Evolutionary conservation across 75 land plant genomes (phyloP), one percentile per base, ranked within the genome.

Genomic region (Azolla pinnata): DNA sequence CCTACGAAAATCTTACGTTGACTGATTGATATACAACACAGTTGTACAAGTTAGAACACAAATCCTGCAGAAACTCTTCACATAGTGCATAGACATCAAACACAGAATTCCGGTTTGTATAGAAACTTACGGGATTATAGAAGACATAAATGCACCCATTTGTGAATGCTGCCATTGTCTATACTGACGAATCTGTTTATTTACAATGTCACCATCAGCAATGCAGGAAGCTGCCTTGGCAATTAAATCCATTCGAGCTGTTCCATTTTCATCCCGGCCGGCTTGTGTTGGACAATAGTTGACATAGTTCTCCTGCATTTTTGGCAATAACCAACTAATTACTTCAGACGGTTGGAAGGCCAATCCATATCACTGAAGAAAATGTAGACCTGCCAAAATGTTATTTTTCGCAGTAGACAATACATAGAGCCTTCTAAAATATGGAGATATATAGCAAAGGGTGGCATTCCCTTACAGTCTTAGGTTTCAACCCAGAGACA

Each of bases 81-180:
- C n/a, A n/a, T n/a, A n/a, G n/a, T n/a, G n/a, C 40, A 35, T 35
- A 12, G 10, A 35, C 40, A 35, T 35, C 40, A 5, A 35, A 5
- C 40, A 35, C 40, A 35, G 40, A 35, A 35, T 5, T 35, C 5
- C 12, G 49, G 49, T 46, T 2, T 46, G 14, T 18, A 46, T 14
- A 27, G 24, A 25, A 58, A 73, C 91, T 33, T 80, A 95, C 99
- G 99, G 99, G 26, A 86, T 82, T 24, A 95, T 86, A 61, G 71
- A 79, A 50, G 99, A 85, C 68, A 90, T 70, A 53, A 95, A 68
- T 17, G 74, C 73, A 30, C 79, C 71, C 75, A 67, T 62, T 64
- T 81, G 97, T 42, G 97, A 80, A 7, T 83, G 91, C 56, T 95
- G 99, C 99, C 99, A 95, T 46, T 84, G 97, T 23, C 77, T 77